Conservation (phyloP, 2,329 filamentous ascomycete genomes). For the Claviceps sp. region DNA sequence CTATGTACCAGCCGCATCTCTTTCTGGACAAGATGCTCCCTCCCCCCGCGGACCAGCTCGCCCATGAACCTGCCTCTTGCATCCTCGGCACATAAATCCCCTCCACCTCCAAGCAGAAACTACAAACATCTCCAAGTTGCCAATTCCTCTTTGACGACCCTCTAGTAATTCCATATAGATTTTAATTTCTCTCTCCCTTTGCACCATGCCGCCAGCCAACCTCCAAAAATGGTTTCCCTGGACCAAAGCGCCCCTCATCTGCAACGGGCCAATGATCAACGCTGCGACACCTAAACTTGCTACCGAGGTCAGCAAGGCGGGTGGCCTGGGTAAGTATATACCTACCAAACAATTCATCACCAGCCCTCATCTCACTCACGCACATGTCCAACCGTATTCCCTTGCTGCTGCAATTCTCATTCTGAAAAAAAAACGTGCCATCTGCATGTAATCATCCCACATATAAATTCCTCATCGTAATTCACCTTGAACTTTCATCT, state of each 20-base stretch:
- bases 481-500: no score
- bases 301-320: conserved; percentile 24
- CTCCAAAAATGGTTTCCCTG: conserved; percentile 19
- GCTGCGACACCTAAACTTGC: conserved; percentile 20
- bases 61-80: not conserved
- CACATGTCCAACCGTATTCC: no score
- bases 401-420: no score
- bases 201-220: conserved; percentile 14
- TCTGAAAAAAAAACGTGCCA: not conserved
- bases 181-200: not conserved
- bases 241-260: conserved; percentile 17
- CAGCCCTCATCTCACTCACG: no score
- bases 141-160: no score
- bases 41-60: not conserved
- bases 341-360: no score
- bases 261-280: conserved; percentile 25
- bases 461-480: no score
- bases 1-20: no score
- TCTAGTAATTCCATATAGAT: no score
- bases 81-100: not conserved
- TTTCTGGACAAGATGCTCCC: not conserved
- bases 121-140: no score
- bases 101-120: no score
- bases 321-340: conserved; percentile 20
- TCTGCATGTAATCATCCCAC: not conserved